These are phyloP conservation scores for Paramecium octaurelia DNA, from an alignment of 73 alveolate species.

Conservation along the genomic window DNA sequence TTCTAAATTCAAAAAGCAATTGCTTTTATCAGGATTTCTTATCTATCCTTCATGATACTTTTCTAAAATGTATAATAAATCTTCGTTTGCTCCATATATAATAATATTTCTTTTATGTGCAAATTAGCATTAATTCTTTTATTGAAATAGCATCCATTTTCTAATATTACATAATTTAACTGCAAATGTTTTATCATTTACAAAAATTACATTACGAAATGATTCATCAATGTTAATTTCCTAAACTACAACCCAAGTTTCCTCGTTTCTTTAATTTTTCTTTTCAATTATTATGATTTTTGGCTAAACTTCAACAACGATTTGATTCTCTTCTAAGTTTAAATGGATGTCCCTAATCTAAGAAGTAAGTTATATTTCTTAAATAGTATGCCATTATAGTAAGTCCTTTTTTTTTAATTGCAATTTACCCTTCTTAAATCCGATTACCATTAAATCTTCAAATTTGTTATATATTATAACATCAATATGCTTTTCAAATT, in stretches of 20 bases:
- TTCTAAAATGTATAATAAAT: background rate
- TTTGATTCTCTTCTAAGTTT: background rate
- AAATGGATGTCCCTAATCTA: background rate
- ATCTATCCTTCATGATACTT: background rate
- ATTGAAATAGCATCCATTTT: background rate
- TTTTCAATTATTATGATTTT: background rate
- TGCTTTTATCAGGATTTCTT: background rate
- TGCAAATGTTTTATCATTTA: background rate
- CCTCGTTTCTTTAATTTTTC: background rate
- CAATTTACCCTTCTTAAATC: background rate
- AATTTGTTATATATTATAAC: background rate
- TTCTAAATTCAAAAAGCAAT: background rate
- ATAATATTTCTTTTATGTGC: background rate
- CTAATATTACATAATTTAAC: background rate
- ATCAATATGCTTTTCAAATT: background rate
- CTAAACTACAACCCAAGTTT: background rate
- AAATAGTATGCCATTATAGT: background rate
- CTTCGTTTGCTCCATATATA: background rate
- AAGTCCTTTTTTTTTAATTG: background rate
- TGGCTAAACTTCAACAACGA: background rate
- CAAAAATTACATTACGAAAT: background rate
- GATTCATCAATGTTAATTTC: background rate
- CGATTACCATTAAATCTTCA: background rate
- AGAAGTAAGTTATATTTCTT: background rate
- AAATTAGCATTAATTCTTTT: background rate